A percentile compares a stretch with the other conserved stretches of the same genome.
phyloP scores from a whole-genome alignment of 2,329 filamentous ascomycete species.

The Pyricularia sp. region DNA sequence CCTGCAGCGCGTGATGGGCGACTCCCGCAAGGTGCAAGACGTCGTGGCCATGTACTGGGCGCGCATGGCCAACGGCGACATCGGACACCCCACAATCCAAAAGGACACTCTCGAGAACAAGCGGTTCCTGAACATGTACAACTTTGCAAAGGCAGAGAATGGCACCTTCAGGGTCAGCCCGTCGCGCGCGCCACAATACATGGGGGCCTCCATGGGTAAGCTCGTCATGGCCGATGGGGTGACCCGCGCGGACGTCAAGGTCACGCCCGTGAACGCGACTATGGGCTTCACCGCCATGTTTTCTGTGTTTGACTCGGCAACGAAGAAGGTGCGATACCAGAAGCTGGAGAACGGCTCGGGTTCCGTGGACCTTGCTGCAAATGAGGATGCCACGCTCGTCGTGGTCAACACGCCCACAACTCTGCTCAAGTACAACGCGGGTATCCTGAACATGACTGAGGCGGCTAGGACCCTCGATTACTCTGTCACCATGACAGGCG shows the following conservation, averaged over 20 bases:
- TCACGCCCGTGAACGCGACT: constrained; percentile 6
- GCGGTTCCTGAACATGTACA: constrained; percentile 28
- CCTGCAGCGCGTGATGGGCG: constrained; percentile 27
- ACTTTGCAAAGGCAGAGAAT: constrained; percentile 25
- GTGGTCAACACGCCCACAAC: constrained; percentile 36
- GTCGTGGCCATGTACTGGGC: constrained; percentile 42
- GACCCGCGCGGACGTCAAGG: constrained; percentile 2
- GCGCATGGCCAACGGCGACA: constrained; percentile 42
- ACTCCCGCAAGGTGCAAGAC: constrained; percentile 22
- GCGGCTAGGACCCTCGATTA: not conserved
- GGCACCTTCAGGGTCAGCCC: constrained; percentile 32
- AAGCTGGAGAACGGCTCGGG: constrained; percentile 23
- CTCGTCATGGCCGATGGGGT: constrained; percentile 23
- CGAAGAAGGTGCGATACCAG: constrained; percentile 26
- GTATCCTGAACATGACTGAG: not conserved
- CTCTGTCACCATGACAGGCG: not conserved
- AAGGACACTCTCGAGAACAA: constrained; percentile 26
- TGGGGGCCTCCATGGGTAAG: constrained; percentile 40
- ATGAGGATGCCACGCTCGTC: constrained; percentile 34
- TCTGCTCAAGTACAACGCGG: constrained; percentile 33
- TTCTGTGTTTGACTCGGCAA: constrained; percentile 17
- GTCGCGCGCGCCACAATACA: constrained; percentile 32
- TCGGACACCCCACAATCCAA: constrained; percentile 32
- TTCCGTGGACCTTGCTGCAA: constrained; percentile 21
- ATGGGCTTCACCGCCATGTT: constrained; percentile 28